Base-by-base conservation (phyloP, 208 protist species). In the Polymyxa betae region DNA sequence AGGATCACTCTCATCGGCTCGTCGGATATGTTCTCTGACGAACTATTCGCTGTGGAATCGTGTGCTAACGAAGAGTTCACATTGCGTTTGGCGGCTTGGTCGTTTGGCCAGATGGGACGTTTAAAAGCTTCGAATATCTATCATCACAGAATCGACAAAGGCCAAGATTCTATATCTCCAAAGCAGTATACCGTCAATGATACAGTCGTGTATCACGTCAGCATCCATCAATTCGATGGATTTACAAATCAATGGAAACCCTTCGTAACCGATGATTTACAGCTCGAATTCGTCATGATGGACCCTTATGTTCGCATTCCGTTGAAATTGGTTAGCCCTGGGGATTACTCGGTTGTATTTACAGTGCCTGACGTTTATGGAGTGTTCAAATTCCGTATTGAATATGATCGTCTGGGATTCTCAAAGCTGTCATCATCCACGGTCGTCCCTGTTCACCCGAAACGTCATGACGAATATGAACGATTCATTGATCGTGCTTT, bases 321-420 rank as follows among this genome's bases (percentile, higher is more conserved):
- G 40, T 89, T 96, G 24, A 92, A 94, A 88, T 77, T 46, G 32
- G 52, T 93, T 72, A 0, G 24, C 12, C 38, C 10, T 29, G 95
- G 94, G 77, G 1, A 89, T 0, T 95, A 95, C 77, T 24, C 35
- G 0, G 72, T 82, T 24, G 45, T n/a, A 24, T 93, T 97, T 77
- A 88, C 89, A 32, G 60, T 95, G 0, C 95, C 95, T 77, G 95
- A 97, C 77, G 93, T 96, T 43, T 97, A 96, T 91, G 95, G 95
- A 68, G 91, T 96, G 43, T 97, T 95, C 92, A 96, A 95, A 35
- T 96, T 97, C 91, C 44, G 90, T 29, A 90, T 96, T 46, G 87
- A 95, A n/a, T 95, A 96, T 88, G 52, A 92, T 43, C 90, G 93
- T 45, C 78, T 45, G 45, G 95, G 95, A 38, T 96, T 95, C 40